Conservation (phyloP, 352 stramenopile species). For the Blastocystis sp. region DNA sequence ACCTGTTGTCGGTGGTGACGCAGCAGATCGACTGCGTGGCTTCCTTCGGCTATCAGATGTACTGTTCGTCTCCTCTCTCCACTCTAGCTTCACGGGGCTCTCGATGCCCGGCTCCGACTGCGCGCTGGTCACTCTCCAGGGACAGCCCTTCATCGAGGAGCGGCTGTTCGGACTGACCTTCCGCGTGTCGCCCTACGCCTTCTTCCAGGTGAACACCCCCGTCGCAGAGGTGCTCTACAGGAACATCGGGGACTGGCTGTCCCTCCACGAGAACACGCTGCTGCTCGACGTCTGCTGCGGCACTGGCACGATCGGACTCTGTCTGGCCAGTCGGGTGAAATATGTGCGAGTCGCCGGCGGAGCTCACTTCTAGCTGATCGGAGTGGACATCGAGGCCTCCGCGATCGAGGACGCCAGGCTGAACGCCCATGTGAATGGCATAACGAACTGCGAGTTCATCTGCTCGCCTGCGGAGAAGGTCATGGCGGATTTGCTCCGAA, state of each 20-base stretch:
- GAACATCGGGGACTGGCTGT: slow-evolving; percentile 81
- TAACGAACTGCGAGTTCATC: slow-evolving; percentile 79
- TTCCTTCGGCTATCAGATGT: slow-evolving; percentile 46
- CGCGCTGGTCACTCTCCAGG: background rate
- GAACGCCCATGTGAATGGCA: slow-evolving; percentile 77
- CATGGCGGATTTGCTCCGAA: slow-evolving; percentile 73
- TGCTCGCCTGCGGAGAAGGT: slow-evolving; percentile 82
- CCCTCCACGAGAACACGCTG: slow-evolving; percentile 73
- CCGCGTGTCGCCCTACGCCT: slow-evolving; percentile 79
- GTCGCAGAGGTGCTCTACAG: slow-evolving; percentile 88
- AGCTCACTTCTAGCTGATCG: slow-evolving; percentile 67
- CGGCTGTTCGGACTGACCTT: slow-evolving; percentile 68
- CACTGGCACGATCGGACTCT: slow-evolving; percentile 88
- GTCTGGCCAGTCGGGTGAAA: slow-evolving; percentile 59
- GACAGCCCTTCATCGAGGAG: slow-evolving; percentile 25
- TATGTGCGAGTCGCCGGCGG: slow-evolving; percentile 66
- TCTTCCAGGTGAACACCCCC: slow-evolving; percentile 90
- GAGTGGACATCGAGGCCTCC: slow-evolving; percentile 72
- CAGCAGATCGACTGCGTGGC: background rate
- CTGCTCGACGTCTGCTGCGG: slow-evolving; percentile 96
- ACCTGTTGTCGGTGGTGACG: background rate
- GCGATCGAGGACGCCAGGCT: slow-evolving; percentile 79
- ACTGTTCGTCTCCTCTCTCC: background rate
- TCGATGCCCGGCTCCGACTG: slow-evolving; percentile 41
- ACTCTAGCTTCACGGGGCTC: slow-evolving; percentile 34